Evolutionary conservation across 2,329 filamentous ascomycete genomes (phyloP).

Genomic region (Fusarium newnesense): DNA sequence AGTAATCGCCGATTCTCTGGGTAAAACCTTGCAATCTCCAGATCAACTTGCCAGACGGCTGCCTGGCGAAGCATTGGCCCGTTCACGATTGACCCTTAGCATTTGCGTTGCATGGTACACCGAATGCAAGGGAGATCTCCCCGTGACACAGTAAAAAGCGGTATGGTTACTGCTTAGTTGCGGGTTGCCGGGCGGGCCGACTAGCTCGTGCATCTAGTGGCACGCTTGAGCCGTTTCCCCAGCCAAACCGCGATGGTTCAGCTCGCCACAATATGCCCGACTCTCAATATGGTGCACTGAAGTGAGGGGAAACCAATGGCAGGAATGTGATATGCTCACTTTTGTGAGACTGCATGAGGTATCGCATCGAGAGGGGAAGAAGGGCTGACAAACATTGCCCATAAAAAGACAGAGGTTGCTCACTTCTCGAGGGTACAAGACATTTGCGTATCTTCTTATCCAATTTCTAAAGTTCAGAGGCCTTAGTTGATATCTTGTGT

Average conservation of each 20-base stretch:
- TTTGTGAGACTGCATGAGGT: neutral
- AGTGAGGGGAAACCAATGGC: neutral
- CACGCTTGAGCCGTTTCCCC: neutral
- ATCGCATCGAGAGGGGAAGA: rapidly evolving
- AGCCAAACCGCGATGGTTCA: neutral
- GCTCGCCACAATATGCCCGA: constrained; percentile 1
- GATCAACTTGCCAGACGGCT: no score
- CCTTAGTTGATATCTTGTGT: no score
- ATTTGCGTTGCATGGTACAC: neutral
- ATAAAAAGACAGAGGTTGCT: neutral
- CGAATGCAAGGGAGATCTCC: neutral
- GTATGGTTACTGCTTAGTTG: neutral
- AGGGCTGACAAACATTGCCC: neutral
- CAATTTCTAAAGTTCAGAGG: no score
- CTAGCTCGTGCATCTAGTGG: neutral
- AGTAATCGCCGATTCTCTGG: no score
- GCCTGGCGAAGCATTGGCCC: neutral
- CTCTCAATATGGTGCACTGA: neutral
- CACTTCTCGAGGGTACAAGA: neutral
- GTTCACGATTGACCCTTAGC: neutral
- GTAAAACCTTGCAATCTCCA: neutral
- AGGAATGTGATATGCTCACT: constrained; percentile 7
- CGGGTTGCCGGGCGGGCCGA: neutral
- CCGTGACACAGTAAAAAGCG: neutral
- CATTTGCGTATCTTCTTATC: no score